phyloP scores from a whole-genome alignment of 331 rosid species.

The Acacia pycnantha region DNA sequence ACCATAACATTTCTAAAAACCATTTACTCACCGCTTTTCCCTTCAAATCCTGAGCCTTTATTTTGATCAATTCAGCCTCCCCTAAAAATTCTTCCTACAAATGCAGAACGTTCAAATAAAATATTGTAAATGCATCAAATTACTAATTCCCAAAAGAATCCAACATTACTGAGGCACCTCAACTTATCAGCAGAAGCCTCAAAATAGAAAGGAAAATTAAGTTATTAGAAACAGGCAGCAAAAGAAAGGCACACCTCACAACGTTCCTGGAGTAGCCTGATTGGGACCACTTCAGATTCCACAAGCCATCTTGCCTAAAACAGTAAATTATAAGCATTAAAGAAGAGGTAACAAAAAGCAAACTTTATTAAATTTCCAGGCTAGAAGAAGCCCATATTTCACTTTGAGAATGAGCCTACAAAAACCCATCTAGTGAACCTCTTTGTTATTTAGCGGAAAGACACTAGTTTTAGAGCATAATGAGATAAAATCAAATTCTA shows the following conservation, averaged over 20 bases:
- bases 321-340: constrained; percentile 16
- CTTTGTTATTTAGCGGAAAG: background rate
- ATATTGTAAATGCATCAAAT: background rate
- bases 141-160: constrained; percentile 10
- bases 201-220: constrained; percentile 3
- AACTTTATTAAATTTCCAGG: background rate
- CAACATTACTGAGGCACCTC: background rate
- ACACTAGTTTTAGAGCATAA: background rate
- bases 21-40: constrained; percentile 81
- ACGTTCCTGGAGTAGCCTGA: constrained; percentile 93
- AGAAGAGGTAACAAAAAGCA: background rate
- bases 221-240: background rate
- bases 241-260: constrained; percentile 71
- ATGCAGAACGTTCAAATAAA: constrained; percentile 24
- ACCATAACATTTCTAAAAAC: background rate
- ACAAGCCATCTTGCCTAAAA: constrained; percentile 94
- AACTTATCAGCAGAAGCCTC: constrained; percentile 25
- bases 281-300: constrained; percentile 77
- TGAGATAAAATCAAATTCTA: constrained; percentile 39
- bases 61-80: constrained; percentile 96
- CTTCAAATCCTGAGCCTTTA: constrained; percentile 95
- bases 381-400: constrained; percentile 2
- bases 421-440: background rate
- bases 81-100: constrained; percentile 92
- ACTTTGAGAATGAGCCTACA: background rate